Conservation (phyloP, 2,329 filamentous ascomycete species). For the Apiospora aurea region DNA sequence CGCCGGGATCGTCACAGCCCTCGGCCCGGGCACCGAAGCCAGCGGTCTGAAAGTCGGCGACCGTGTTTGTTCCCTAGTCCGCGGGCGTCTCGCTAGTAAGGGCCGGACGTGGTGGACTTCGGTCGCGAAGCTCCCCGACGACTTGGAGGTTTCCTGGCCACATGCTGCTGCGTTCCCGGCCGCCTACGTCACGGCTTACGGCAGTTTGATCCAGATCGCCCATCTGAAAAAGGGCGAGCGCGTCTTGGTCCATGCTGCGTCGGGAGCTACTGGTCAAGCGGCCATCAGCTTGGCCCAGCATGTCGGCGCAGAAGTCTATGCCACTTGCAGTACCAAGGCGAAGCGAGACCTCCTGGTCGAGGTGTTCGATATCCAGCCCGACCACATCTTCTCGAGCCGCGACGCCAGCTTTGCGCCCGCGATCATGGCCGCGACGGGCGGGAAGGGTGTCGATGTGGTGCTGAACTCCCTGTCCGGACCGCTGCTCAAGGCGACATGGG, state of each 20-base stretch:
- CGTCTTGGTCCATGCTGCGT: neutral
- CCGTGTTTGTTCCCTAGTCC: neutral
- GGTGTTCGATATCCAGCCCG: neutral
- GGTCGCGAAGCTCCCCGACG: neutral
- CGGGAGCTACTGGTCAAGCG: neutral
- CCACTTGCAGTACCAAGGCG: neutral
- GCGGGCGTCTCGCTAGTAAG: neutral
- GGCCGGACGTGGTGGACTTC: neutral
- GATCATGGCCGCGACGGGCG: neutral
- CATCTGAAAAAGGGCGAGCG: neutral
- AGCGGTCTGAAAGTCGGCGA: constrained; percentile 13
- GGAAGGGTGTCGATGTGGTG: constrained; percentile 13
- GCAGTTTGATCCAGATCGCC: neutral
- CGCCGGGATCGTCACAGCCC: constrained; percentile 26
- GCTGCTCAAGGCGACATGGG: constrained; percentile 35
- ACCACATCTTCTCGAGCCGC: constrained; percentile 6
- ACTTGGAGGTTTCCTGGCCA: neutral
- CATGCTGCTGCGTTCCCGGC: neutral
- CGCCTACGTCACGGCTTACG: neutral
- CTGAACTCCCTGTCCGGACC: constrained; percentile 34
- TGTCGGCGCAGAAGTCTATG: constrained; percentile 5
- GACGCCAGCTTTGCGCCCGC: neutral
- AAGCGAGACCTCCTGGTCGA: neutral
- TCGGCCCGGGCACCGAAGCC: neutral
- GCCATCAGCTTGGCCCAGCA: constrained; percentile 1